Evolutionary conservation across 2,329 filamentous ascomycete genomes (phyloP).

Genomic region (Diaporthe caulivora): DNA sequence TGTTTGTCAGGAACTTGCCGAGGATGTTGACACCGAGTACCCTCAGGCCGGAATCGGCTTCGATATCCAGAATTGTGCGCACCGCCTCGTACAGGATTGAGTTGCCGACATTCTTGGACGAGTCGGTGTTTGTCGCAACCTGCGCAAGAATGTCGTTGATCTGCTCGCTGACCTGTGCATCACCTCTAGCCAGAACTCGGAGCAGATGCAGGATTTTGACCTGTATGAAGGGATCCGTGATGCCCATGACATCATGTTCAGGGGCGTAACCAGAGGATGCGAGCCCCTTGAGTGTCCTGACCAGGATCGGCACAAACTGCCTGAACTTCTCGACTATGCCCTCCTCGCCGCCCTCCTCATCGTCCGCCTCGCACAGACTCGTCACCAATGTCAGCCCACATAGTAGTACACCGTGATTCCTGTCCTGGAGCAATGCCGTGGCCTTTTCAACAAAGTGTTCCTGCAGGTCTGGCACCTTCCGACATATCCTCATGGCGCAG

Average conservation of each 20-base stretch:
- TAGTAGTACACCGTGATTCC: conserved; percentile 95
- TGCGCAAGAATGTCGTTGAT: conserved; percentile 99
- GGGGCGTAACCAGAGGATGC: conserved; percentile 97
- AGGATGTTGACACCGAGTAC: conserved; percentile 98
- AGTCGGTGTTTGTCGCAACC: conserved; percentile 97
- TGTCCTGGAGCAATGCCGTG: conserved; percentile 86
- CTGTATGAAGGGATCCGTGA: conserved; percentile 97
- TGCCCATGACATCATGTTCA: conserved; percentile 97
- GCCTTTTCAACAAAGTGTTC: conserved; percentile 98
- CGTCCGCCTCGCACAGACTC: conserved; percentile 94
- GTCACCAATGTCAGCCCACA: conserved; percentile 92
- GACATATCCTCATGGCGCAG: conserved; percentile 99
- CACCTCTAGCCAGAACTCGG: conserved; percentile 87
- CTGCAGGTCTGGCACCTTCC: conserved; percentile 96
- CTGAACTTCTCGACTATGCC: conserved; percentile 92
- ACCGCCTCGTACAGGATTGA: conserved; percentile 98
- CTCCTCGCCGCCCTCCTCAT: conserved; percentile 90
- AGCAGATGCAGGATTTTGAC: conserved; percentile 93
- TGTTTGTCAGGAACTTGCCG: conserved; percentile 97
- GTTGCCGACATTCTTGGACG: conserved; percentile 98
- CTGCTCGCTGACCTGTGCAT: conserved; percentile 89
- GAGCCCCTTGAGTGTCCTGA: conserved; percentile 90
- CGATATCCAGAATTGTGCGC: conserved; percentile 96
- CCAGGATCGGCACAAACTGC: conserved; percentile 84
- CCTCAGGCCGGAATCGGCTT: conserved; percentile 93